These are phyloP conservation scores for Durio zibethinus DNA, from an alignment of 345 rosid species.

Conservation along the genomic window DNA sequence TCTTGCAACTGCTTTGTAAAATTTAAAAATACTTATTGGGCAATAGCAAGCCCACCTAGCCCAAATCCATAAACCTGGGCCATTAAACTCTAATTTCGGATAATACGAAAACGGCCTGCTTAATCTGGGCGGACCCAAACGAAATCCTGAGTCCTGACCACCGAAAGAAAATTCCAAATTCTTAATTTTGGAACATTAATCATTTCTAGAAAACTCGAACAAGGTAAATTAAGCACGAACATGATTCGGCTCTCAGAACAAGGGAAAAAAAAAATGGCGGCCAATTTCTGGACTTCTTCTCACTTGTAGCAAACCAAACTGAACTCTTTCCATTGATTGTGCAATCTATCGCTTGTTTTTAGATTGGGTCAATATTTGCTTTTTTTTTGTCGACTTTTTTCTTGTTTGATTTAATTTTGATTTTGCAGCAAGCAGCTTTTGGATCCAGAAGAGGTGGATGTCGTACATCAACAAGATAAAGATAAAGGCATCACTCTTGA, in stretches of 20 bases:
- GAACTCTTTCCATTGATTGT: not conserved
- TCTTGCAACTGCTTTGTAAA: too few relatives aligned
- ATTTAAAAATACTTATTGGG: too few relatives aligned
- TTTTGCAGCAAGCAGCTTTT: slow-evolving; percentile 69
- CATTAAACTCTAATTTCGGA: not conserved
- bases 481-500: slow-evolving; percentile 80
- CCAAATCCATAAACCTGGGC: not conserved
- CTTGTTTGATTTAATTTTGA: slow-evolving; percentile 4
- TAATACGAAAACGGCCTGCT: not conserved
- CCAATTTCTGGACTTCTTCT: slow-evolving; percentile 95
- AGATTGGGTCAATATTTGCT: not conserved
- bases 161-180: not conserved
- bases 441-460: slow-evolving; percentile 84
- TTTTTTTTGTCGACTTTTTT: not conserved
- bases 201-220: not conserved
- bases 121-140: not conserved
- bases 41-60: not conserved
- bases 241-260: not conserved
- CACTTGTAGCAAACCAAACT: slow-evolving; percentile 47
- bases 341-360: not conserved
- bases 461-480: slow-evolving; percentile 64
- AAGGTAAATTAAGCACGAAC: too few relatives aligned
- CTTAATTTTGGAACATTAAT: not conserved
- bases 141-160: not conserved
- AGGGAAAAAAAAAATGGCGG: slow-evolving; percentile 46